A percentile compares a stretch with the other conserved stretches of the same genome.
These are phyloP conservation scores for Umbilicus rupestris DNA, from an alignment of 164 flowering plant species.

Conservation along the genomic window DNA sequence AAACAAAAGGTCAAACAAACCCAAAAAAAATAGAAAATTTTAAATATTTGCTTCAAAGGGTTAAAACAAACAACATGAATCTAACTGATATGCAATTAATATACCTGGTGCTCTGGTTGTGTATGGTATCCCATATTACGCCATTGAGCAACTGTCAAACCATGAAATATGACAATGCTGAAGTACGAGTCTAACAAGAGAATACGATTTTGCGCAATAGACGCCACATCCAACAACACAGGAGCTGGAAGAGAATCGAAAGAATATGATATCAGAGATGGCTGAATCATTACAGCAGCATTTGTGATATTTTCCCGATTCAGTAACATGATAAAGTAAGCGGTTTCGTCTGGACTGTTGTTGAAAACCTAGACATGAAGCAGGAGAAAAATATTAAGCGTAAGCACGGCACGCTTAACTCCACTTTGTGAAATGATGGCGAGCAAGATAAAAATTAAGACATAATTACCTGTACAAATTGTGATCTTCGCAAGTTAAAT, in stretches of 20 bases:
- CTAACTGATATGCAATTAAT: not conserved
- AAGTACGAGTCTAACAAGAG: slow-evolving; percentile 87
- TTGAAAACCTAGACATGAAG: slow-evolving; percentile 65
- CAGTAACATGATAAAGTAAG: slow-evolving; percentile 87
- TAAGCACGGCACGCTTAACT: not conserved
- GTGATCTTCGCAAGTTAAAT: slow-evolving; percentile 91
- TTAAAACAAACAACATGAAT: too few species aligned
- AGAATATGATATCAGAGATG: slow-evolving; percentile 79
- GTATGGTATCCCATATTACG: slow-evolving; percentile 89
- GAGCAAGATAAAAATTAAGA: too few species aligned
- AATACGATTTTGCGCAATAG: slow-evolving; percentile 74
- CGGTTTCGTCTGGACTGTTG: slow-evolving; percentile 98
- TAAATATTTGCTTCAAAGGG: not conserved
- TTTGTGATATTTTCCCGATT: slow-evolving; percentile 73
- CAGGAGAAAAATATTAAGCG: slow-evolving; percentile 1
- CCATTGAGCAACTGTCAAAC: slow-evolving; percentile 97
- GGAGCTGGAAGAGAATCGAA: slow-evolving; percentile 66
- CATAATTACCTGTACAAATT: slow-evolving; percentile 76
- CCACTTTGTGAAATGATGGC: not conserved
- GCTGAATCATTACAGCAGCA: slow-evolving; percentile 95
- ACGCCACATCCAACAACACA: slow-evolving; percentile 82
- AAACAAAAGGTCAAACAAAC: not conserved
- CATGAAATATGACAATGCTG: slow-evolving; percentile 87
- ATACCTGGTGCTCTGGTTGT: slow-evolving; percentile 81
- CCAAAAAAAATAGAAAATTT: not conserved